These are phyloP conservation scores for Pichia sp. DNA, from an alignment of 1,139 yeast genomes.

Conservation along the genomic window DNA sequence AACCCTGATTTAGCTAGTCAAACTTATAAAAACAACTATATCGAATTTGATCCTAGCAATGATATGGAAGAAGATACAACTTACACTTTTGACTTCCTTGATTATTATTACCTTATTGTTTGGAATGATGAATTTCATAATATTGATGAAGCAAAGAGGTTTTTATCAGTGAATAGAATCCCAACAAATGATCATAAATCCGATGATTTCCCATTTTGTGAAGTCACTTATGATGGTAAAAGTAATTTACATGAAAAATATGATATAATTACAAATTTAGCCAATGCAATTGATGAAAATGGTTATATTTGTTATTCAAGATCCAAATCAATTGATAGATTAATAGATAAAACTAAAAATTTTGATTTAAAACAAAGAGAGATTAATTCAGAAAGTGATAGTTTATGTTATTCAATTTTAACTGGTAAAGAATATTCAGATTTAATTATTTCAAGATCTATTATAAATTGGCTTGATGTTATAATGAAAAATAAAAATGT, in stretches of 20 bases:
- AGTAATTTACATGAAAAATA: slow-evolving; percentile 2
- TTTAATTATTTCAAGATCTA: slow-evolving; percentile 5
- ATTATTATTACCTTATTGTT: slow-evolving; percentile 36
- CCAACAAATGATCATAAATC: not conserved
- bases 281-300: slow-evolving; percentile 10
- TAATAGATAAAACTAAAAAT: not conserved
- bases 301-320: slow-evolving; percentile 9
- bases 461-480: slow-evolving; percentile 13
- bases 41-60: not conserved
- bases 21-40: slow-evolving; percentile 2
- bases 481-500: slow-evolving; percentile 14
- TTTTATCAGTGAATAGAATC: slow-evolving; percentile 31
- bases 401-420: slow-evolving; percentile 3
- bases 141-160: slow-evolving; percentile 40
- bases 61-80: slow-evolving; percentile 4
- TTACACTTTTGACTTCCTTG: slow-evolving; percentile 15
- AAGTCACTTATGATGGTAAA: slow-evolving; percentile 2
- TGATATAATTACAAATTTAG: slow-evolving; percentile 3
- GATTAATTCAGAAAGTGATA: not conserved
- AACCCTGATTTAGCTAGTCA: not conserved
- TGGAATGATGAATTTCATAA: slow-evolving; percentile 76
- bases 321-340: slow-evolving; percentile 4
- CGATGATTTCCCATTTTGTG: slow-evolving; percentile 9
- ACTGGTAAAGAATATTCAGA: slow-evolving; percentile 7
- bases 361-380: not conserved